phyloP scores from a whole-genome alignment of 2,329 filamentous ascomycete species.

The Talaromyces albobiverticillius region DNA sequence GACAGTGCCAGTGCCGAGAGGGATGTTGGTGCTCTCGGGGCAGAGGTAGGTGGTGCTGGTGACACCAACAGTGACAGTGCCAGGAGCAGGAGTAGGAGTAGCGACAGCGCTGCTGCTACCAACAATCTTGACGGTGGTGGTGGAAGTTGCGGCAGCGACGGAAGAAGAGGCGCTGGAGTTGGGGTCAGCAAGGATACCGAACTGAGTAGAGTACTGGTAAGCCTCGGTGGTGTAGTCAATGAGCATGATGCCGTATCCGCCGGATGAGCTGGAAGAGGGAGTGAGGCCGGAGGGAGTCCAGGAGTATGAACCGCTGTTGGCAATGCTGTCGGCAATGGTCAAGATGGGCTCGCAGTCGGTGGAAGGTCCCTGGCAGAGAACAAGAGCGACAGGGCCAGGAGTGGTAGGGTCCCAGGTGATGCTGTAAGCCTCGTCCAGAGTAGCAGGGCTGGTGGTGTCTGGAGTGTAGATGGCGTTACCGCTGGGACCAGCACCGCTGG shows the following conservation, averaged over 20 bases:
- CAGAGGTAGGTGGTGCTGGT: slow-evolving; percentile 22
- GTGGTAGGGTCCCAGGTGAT: slow-evolving; percentile 56
- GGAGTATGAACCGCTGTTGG: slow-evolving; percentile 54
- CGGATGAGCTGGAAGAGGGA: slow-evolving; percentile 50
- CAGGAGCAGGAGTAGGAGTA: slow-evolving; percentile 7
- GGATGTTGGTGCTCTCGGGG: slow-evolving; percentile 16
- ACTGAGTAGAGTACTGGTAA: slow-evolving; percentile 63
- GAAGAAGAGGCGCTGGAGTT: slow-evolving; percentile 14
- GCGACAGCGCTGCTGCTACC: slow-evolving; percentile 9
- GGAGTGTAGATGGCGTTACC: slow-evolving; percentile 58
- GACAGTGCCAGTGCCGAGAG: slow-evolving; percentile 17
- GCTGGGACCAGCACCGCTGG: slow-evolving; percentile 25
- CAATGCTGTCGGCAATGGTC: slow-evolving; percentile 52
- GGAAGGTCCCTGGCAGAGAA: slow-evolving; percentile 59
- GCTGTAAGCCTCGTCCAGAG: slow-evolving; percentile 54
- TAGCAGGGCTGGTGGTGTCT: slow-evolving; percentile 51
- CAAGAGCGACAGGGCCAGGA: slow-evolving; percentile 48
- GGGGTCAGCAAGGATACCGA: slow-evolving; percentile 48
- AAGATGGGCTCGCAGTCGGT: slow-evolving; percentile 52
- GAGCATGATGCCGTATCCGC: slow-evolving; percentile 60
- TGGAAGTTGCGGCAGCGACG: slow-evolving; percentile 13
- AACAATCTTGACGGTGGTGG: slow-evolving; percentile 5
- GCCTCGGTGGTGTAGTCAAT: slow-evolving; percentile 58
- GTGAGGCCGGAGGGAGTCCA: slow-evolving; percentile 53
- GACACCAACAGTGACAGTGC: slow-evolving; percentile 13